Evolutionary conservation across 164 flowering plant genomes (phyloP).

Genomic region (Berberis vulgaris): DNA sequence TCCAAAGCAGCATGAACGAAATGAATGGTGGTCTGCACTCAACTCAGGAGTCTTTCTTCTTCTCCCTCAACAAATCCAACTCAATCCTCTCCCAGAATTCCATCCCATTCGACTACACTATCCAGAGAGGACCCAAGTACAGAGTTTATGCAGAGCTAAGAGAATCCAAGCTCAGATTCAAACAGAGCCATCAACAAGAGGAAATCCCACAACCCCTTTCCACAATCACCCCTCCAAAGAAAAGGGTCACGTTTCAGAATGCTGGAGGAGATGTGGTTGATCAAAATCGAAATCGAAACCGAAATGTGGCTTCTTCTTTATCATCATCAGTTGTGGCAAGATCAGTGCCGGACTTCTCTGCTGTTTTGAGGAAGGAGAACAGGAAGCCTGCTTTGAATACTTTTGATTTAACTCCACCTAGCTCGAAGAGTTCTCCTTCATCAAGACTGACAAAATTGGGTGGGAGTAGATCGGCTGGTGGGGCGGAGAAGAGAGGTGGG

Average conservation of each 20-base stretch:
- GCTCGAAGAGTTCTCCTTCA: conserved; percentile 7
- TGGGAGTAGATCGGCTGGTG: conserved; percentile 60
- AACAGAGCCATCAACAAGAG: conserved; percentile 7
- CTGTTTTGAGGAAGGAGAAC: conserved; percentile 62
- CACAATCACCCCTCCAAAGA: conserved; percentile 35
- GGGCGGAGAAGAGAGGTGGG: conserved; percentile 37
- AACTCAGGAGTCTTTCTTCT: conserved; percentile 23
- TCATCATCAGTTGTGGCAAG: conserved; percentile 36
- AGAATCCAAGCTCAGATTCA: conserved; percentile 38
- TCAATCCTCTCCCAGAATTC: conserved; percentile 33
- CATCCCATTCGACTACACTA: not conserved
- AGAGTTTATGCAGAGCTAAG: conserved; percentile 49
- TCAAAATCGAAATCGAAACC: not conserved
- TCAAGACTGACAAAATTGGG: conserved; percentile 22
- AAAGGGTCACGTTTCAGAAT: conserved; percentile 40
- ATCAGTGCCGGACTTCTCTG: conserved; percentile 76
- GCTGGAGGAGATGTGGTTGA: conserved; percentile 1
- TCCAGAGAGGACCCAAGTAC: conserved; percentile 47
- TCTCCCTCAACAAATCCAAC: conserved; percentile 34
- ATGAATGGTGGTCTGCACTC: conserved; percentile 11
- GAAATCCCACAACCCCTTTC: conserved; percentile 5
- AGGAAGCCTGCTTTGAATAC: conserved; percentile 35
- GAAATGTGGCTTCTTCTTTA: too few species aligned
- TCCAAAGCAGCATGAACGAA: conserved; percentile 25
- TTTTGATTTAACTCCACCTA: conserved; percentile 48